Base-by-base conservation (phyloP, 2,329 filamentous ascomycete genomes). In the Verticillium dahliae region DNA sequence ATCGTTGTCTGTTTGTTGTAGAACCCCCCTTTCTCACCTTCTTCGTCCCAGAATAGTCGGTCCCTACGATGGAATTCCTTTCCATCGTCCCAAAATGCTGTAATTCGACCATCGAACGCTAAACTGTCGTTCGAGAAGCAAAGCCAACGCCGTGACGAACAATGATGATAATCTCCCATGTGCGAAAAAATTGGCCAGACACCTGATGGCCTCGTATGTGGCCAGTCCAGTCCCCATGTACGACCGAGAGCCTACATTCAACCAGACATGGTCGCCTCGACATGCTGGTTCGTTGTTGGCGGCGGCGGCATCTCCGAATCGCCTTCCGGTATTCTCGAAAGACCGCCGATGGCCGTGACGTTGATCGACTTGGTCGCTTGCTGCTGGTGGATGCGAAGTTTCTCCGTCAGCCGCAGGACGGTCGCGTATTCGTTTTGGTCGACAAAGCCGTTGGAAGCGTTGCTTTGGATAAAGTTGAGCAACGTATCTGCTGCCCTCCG, bases 401-500 rank as follows among this genome's bases (percentile, higher is more conserved):
- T 96, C 74, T 96, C 90, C 72, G 93, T 94, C 65, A 97, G 78
- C 71, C 92, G 91, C 18, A 91, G 82, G 57, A 97, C 87, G 3
- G 87, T 85, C 65, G 90, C 74, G 72, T 89, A 93, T 65, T 97
- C 93, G 68, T 85, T 84, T 56, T 91, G 85, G 69, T 95, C 90
- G 15, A 90, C 85, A 37, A 92, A 84, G 1, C 87, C 88, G 27
- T 74, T 78, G 0, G 81, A 76, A 13, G 87, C 85, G 67, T 90
- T 85, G 63, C 87, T 87, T 68, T 91, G 85, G 72, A 97, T 90
- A 71, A 94, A 97, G 63, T 78, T 88, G 72, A 96, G 84, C 22
- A 97, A 85, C 2, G 93, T 87, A 69, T 94, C 89, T 4, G 96
- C 83, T 1, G 93, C 94, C 59, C 86, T 84, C 45, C 90, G 85